Evolutionary conservation across 345 rosid species (phyloP).

Genomic region (thale cress (Arabidopsis thaliana)): TAIR10.1 NC_003070.9:20828501-20829000

Average conservation of each 20-base stretch:
- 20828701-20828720: constrained; percentile 3
- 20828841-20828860: background rate
- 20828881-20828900: constrained; percentile 31
- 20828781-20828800: constrained; percentile 94
- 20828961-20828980: constrained; percentile 95
- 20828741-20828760: background rate
- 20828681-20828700: constrained; percentile 85
- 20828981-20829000: constrained; percentile 86
- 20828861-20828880: constrained; percentile 1
- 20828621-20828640: constrained; percentile 86
- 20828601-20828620: constrained; percentile 76
- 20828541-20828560: background rate
- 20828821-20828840: constrained; percentile 78
- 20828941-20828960: constrained; percentile 98
- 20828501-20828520: too few species aligned
- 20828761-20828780: constrained; percentile 55
- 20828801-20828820: constrained; percentile 99
- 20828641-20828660: constrained; percentile 84
- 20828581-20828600: constrained; percentile 87
- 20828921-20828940: constrained; percentile 97
- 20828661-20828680: constrained; percentile 79
- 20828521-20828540: too few species aligned
- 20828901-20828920: constrained; percentile 80
- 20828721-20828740: background rate
- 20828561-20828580: constrained; percentile 2